Percentiles rank a stretch among this genome's conserved stretches.
Conservation (phyloP, 495 filamentous ascomycete genomes). For the Talaromyces trachyspermus region DNA sequence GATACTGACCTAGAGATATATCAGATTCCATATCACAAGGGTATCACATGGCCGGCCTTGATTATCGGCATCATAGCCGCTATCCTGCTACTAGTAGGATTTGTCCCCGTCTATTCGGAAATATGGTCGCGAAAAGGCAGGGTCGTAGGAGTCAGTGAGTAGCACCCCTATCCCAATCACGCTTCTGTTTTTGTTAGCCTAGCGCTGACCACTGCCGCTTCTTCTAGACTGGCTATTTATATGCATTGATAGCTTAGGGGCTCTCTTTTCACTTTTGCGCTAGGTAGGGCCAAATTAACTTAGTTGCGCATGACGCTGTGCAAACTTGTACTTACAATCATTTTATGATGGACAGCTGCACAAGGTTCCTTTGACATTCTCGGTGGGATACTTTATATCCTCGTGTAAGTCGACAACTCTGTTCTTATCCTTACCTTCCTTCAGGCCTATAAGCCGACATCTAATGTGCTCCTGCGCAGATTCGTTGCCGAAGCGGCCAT, state of each 20-base stretch:
- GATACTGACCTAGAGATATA: slow-evolving; percentile 8
- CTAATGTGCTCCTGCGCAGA: slow-evolving; percentile 22
- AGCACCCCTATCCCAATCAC: not conserved
- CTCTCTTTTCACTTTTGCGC: slow-evolving; percentile 67
- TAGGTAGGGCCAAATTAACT: slow-evolving; percentile 37
- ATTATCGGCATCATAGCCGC: slow-evolving; percentile 55
- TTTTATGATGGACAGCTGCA: slow-evolving; percentile 45
- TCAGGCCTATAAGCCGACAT: slow-evolving; percentile 1
- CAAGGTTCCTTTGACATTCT: slow-evolving; percentile 65
- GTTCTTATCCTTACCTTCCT: not conserved
- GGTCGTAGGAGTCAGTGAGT: slow-evolving; percentile 61
- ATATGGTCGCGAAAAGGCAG: slow-evolving; percentile 62
- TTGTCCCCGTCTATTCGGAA: slow-evolving; percentile 67
- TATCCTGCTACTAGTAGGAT: slow-evolving; percentile 49
- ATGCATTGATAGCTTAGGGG: slow-evolving; percentile 61
- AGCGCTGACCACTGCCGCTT: slow-evolving; percentile 4
- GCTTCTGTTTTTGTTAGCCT: not conserved
- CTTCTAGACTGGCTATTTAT: slow-evolving; percentile 54
- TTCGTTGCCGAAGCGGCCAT: slow-evolving; percentile 61
- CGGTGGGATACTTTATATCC: slow-evolving; percentile 61
- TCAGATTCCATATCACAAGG: slow-evolving; percentile 47
- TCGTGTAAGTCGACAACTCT: slow-evolving; percentile 42
- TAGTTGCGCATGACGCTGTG: not conserved
- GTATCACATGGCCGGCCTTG: slow-evolving; percentile 48
- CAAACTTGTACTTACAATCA: not conserved